These are phyloP conservation scores for Aspergillaceae sp. DNA, from an alignment of 2,329 filamentous ascomycete genomes.

Conservation along the genomic window DNA sequence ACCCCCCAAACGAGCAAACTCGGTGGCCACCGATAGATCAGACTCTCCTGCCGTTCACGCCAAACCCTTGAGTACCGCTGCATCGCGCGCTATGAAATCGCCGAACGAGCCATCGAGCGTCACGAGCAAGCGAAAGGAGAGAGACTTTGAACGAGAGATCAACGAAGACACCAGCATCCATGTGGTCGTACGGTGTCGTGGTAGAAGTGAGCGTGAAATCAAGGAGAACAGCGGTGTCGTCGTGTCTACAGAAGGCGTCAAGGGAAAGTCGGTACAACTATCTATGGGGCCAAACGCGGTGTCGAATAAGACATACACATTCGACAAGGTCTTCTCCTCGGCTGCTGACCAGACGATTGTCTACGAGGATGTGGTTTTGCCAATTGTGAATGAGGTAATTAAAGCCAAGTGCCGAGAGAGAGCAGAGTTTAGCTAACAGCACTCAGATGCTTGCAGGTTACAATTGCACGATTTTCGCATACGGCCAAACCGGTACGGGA, in stretches of 20 bases:
- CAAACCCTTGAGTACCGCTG: slow-evolving; percentile 43
- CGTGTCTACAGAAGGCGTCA: slow-evolving; percentile 77
- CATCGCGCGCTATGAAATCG: slow-evolving; percentile 33
- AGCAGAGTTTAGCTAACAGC: slow-evolving; percentile 6
- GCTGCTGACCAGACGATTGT: slow-evolving; percentile 90
- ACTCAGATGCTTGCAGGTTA: slow-evolving; percentile 79
- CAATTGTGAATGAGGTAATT: slow-evolving; percentile 80
- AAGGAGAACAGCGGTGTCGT: slow-evolving; percentile 92
- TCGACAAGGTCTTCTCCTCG: slow-evolving; percentile 93
- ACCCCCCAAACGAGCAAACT: slow-evolving; percentile 45
- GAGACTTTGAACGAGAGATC: slow-evolving; percentile 64
- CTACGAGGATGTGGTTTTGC: slow-evolving; percentile 90
- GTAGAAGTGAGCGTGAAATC: slow-evolving; percentile 85
- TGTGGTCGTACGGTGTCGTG: slow-evolving; percentile 89
- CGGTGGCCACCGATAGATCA: slow-evolving; percentile 46
- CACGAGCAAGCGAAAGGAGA: slow-evolving; percentile 74
- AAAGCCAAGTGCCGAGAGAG: background rate
- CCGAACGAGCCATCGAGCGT: slow-evolving; percentile 42
- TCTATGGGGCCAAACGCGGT: slow-evolving; percentile 88
- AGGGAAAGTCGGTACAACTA: slow-evolving; percentile 72
- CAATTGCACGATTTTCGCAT: slow-evolving; percentile 98
- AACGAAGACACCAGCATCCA: slow-evolving; percentile 92
- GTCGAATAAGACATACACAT: slow-evolving; percentile 92
- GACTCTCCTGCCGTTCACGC: slow-evolving; percentile 65
- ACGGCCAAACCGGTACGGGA: slow-evolving; percentile 94